Conservation (phyloP, 2,329 filamentous ascomycete genomes). For the Fusarium virguliforme region DNA sequence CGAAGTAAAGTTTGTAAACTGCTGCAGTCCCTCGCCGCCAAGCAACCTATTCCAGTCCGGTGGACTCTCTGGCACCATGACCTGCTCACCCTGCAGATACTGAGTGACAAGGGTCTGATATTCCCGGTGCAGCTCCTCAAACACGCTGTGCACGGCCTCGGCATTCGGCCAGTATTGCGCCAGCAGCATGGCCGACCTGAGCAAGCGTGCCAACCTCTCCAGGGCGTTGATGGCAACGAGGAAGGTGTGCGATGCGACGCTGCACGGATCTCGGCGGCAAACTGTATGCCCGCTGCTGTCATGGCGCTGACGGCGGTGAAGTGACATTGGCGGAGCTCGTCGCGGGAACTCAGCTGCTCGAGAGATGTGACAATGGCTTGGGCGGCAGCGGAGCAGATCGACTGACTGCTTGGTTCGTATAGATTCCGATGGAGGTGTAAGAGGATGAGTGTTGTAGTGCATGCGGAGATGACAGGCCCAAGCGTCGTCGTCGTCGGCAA, state of each 20-base stretch:
- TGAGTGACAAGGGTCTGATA: slow-evolving; percentile 48
- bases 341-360: slow-evolving; percentile 41
- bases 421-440: slow-evolving; percentile 48
- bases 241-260: slow-evolving; percentile 39
- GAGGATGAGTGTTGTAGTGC: slow-evolving; percentile 48
- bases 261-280: slow-evolving; percentile 45
- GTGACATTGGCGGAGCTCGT: slow-evolving; percentile 46
- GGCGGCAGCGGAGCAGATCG: slow-evolving; percentile 47
- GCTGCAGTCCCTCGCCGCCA: slow-evolving; percentile 39
- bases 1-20: slow-evolving; percentile 36
- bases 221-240: slow-evolving; percentile 45
- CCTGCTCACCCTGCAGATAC: slow-evolving; percentile 46
- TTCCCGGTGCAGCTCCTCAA: slow-evolving; percentile 47
- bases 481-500: slow-evolving; percentile 43
- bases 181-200: slow-evolving; percentile 39
- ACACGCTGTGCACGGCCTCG: slow-evolving; percentile 49
- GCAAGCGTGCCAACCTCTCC: slow-evolving; percentile 37
- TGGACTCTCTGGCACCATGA: slow-evolving; percentile 46
- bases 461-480: slow-evolving; percentile 47
- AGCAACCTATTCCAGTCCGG: slow-evolving; percentile 49
- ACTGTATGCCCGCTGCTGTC: slow-evolving; percentile 47
- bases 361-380: slow-evolving; percentile 47
- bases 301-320: slow-evolving; percentile 49
- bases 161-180: slow-evolving; percentile 48
- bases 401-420: slow-evolving; percentile 38